These are phyloP conservation scores for Dothistroma septosporum DNA, from an alignment of 2,329 filamentous ascomycete species.

Conservation along the genomic window DNA sequence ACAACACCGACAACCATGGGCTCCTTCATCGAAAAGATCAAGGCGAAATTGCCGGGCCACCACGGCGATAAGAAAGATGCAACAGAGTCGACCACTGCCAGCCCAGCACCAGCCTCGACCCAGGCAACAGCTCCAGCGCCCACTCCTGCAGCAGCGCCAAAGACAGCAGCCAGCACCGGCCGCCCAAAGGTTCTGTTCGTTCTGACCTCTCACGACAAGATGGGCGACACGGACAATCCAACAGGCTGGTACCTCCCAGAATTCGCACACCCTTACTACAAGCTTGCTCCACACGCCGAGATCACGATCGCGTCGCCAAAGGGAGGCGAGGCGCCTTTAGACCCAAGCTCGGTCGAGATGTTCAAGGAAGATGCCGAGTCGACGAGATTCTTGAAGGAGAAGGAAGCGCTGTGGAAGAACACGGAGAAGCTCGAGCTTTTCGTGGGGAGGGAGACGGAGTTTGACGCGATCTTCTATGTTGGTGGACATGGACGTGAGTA, in stretches of 20 bases:
- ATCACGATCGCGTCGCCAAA: slow-evolving; percentile 40
- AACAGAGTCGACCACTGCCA: neutral
- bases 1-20: neutral
- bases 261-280: slow-evolving; percentile 39
- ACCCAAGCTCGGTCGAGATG: slow-evolving; percentile 33
- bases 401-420: slow-evolving; percentile 59
- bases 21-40: neutral
- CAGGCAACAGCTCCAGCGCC: neutral
- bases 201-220: slow-evolving; percentile 58
- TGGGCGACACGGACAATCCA: slow-evolving; percentile 43
- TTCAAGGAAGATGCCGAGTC: slow-evolving; percentile 32
- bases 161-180: neutral
- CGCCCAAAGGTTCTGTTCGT: slow-evolving; percentile 63
- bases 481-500: slow-evolving; percentile 55
- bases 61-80: neutral
- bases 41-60: neutral
- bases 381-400: slow-evolving; percentile 44
- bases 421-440: slow-evolving; percentile 57
- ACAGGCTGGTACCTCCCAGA: slow-evolving; percentile 66
- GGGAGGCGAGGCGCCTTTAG: slow-evolving; percentile 38
- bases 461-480: slow-evolving; percentile 60
- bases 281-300: slow-evolving; percentile 35
- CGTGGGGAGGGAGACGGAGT: slow-evolving; percentile 55
- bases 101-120: neutral
- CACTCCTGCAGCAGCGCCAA: neutral